These are phyloP conservation scores for apple (Malus domestica) DNA, from an alignment of 306 rosid species.

Conservation along the genomic window ASM211411v1 NC_041793.1:34682501-34683000, in stretches of 20 bases:
- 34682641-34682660: slow-evolving; percentile 30
- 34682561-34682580: background rate
- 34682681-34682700: slow-evolving; percentile 86
- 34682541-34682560: background rate
- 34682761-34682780: slow-evolving; percentile 70
- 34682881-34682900: slow-evolving; percentile 42
- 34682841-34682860: slow-evolving; percentile 89
- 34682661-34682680: slow-evolving; percentile 82
- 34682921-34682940: slow-evolving; percentile 54
- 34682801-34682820: slow-evolving; percentile 34
- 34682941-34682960: slow-evolving; percentile 89
- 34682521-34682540: background rate
- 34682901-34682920: slow-evolving; percentile 32
- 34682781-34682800: slow-evolving; percentile 70
- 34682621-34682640: background rate
- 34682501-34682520: background rate
- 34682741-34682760: slow-evolving; percentile 59
- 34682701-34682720: slow-evolving; percentile 94
- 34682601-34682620: background rate
- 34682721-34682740: slow-evolving; percentile 76
- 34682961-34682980: slow-evolving; percentile 85
- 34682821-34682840: slow-evolving; percentile 49
- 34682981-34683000: slow-evolving; percentile 19
- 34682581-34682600: background rate
- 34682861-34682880: slow-evolving; percentile 45